Percentiles rank a stretch among this genome's conserved stretches.
phyloP scores from a whole-genome alignment of 2,329 filamentous ascomycete genomes.

The Calycina marina region DNA sequence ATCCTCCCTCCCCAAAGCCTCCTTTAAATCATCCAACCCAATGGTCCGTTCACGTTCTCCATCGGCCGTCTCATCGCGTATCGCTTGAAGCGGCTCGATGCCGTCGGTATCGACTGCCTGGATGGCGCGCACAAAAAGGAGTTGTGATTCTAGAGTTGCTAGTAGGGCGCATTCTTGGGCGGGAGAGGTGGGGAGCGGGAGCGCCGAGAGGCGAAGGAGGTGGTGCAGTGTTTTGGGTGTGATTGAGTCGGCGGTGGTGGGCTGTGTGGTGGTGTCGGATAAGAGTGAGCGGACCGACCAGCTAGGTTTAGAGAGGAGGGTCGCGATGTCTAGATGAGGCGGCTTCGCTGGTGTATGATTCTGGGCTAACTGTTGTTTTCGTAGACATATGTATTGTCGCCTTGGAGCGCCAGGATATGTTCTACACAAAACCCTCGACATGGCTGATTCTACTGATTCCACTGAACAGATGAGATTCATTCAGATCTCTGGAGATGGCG shows the following conservation, averaged over 20 bases:
- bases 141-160: slow-evolving; percentile 60
- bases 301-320: slow-evolving; percentile 53
- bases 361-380: slow-evolving; percentile 1
- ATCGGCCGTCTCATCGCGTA: slow-evolving; percentile 62
- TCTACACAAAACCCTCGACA: too few species aligned
- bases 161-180: slow-evolving; percentile 59
- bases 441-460: too few species aligned
- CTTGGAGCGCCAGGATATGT: too few species aligned
- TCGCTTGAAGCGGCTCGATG: slow-evolving; percentile 59
- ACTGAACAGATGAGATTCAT: too few species aligned
- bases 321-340: slow-evolving; percentile 10
- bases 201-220: slow-evolving; percentile 75
- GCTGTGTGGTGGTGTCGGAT: slow-evolving; percentile 24
- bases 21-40: slow-evolving; percentile 32
- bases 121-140: slow-evolving; percentile 81
- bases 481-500: too few species aligned
- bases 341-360: neutral
- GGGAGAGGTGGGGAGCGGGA: slow-evolving; percentile 52
- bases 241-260: slow-evolving; percentile 22
- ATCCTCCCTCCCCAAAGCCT: slow-evolving; percentile 44
- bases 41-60: slow-evolving; percentile 43
- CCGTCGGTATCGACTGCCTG: slow-evolving; percentile 62
- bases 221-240: slow-evolving; percentile 60
- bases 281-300: slow-evolving; percentile 77
- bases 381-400: too few species aligned